Evolutionary conservation across 2,329 filamentous ascomycete species (phyloP).

Genomic region (Hymenoscyphus occultus): DNA sequence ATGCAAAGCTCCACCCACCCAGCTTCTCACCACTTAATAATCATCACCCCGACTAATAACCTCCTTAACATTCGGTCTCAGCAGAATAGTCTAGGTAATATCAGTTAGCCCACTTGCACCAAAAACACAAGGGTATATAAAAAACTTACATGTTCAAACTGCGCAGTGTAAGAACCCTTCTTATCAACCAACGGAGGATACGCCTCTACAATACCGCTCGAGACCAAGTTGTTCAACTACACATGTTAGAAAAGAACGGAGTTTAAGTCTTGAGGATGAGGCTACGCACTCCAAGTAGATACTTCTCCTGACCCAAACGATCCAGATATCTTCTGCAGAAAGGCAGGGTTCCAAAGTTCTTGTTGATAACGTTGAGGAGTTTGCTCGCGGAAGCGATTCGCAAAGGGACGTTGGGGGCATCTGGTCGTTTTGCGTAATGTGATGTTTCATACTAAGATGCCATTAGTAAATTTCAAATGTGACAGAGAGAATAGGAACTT

Average conservation of each 20-base stretch:
- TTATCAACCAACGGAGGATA: conserved; percentile 88
- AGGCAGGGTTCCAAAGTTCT: conserved; percentile 91
- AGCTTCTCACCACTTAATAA: conserved; percentile 49
- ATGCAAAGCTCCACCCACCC: neutral
- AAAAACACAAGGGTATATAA: neutral
- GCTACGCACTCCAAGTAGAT: conserved; percentile 73
- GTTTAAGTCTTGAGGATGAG: neutral
- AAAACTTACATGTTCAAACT: conserved; percentile 77
- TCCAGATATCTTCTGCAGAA: conserved; percentile 91
- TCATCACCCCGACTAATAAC: conserved; percentile 84
- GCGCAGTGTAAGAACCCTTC: conserved; percentile 92
- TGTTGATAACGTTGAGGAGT: conserved; percentile 84
- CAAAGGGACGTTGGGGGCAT: conserved; percentile 73
- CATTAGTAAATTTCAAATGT: no score
- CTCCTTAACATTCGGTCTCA: conserved; percentile 79
- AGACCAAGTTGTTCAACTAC: conserved; percentile 81
- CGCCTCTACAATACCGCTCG: conserved; percentile 78
- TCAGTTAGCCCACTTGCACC: conserved; percentile 40
- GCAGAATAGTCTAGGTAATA: conserved; percentile 64
- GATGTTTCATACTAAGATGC: conserved; percentile 66
- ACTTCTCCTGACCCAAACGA: conserved; percentile 91
- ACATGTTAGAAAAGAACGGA: conserved; percentile 31
- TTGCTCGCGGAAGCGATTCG: conserved; percentile 80
- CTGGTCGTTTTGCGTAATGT: conserved; percentile 75
- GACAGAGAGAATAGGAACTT: conserved; percentile 37